Percentiles rank a stretch among this genome's conserved stretches.
Conservation (phyloP, 2,329 filamentous ascomycete genomes). For the Colletotrichum zoysiae region DNA sequence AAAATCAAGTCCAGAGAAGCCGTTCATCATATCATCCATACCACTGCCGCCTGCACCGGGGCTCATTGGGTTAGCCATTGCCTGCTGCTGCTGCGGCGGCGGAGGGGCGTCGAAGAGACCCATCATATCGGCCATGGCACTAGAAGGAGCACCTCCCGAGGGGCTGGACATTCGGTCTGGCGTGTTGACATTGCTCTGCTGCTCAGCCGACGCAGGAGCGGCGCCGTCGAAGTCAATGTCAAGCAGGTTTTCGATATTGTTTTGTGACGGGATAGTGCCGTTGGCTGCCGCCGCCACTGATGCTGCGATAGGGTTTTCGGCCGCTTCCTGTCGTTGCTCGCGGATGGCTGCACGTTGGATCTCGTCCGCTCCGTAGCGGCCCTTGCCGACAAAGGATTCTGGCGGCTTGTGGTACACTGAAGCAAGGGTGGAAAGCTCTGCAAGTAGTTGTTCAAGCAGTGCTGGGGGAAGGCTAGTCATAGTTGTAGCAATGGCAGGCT, state of each 20-base stretch:
- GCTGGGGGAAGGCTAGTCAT: slow-evolving; percentile 88
- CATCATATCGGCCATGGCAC: slow-evolving; percentile 73
- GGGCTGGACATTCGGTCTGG: slow-evolving; percentile 78
- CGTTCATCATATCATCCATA: slow-evolving; percentile 90
- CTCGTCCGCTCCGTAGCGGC: slow-evolving; percentile 91
- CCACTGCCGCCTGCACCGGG: slow-evolving; percentile 61
- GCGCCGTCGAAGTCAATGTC: slow-evolving; percentile 97
- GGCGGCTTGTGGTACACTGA: slow-evolving; percentile 99
- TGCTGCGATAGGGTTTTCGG: slow-evolving; percentile 93
- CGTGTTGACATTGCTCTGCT: slow-evolving; percentile 67
- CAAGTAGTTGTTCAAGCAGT: slow-evolving; percentile 89
- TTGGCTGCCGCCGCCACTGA: slow-evolving; percentile 77
- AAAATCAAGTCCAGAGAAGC: slow-evolving; percentile 86
- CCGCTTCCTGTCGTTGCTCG: slow-evolving; percentile 92
- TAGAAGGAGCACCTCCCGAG: slow-evolving; percentile 55
- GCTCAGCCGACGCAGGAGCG: slow-evolving; percentile 86
- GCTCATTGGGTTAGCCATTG: slow-evolving; percentile 44
- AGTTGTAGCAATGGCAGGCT: slow-evolving; percentile 93
- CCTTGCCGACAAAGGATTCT: slow-evolving; percentile 97
- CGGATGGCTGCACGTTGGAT: slow-evolving; percentile 97
- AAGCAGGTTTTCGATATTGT: slow-evolving; percentile 92
- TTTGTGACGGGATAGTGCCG: slow-evolving; percentile 67
- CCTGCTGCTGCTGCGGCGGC: slow-evolving; percentile 61
- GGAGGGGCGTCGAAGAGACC: slow-evolving; percentile 77
- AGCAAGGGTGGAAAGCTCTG: slow-evolving; percentile 91